A percentile compares a stretch with the other conserved stretches of the same genome.
Conservation (phyloP, 2,329 filamentous ascomycete species). For the Colletotrichum sp. region DNA sequence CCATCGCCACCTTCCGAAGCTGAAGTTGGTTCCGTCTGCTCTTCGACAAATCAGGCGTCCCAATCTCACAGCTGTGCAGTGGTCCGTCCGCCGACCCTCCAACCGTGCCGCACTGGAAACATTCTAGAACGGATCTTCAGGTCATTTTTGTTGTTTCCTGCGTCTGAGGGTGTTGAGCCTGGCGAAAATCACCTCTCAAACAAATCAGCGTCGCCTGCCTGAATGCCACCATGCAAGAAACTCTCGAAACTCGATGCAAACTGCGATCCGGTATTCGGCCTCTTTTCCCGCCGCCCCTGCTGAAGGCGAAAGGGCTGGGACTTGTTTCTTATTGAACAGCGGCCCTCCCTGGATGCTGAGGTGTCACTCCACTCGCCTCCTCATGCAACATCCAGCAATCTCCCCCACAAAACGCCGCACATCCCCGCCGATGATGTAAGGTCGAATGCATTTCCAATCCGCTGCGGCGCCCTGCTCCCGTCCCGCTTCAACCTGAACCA, state of each 20-base stretch:
- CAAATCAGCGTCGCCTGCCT: neutral
- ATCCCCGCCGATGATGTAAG: constrained; percentile 20
- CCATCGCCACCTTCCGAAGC: constrained; percentile 6
- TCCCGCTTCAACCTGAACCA: neutral
- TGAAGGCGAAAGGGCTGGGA: neutral
- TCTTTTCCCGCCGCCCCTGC: neutral
- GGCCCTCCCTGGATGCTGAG: constrained; percentile 16
- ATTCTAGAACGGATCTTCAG: constrained; percentile 16
- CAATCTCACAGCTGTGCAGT: neutral
- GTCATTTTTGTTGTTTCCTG: neutral
- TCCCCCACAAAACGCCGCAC: constrained; percentile 4
- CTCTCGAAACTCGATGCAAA: constrained; percentile 2
- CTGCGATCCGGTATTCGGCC: neutral
- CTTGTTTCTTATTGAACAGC: constrained; percentile 18
- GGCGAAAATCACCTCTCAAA: neutral
- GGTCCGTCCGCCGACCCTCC: neutral
- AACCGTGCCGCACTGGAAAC: neutral
- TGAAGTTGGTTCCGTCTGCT: neutral
- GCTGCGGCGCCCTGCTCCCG: neutral
- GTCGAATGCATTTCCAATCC: neutral
- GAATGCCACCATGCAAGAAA: neutral
- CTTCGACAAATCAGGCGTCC: neutral
- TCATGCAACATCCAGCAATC: constrained; percentile 14
- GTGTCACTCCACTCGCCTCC: constrained; percentile 15
- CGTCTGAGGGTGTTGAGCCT: neutral